Conservation (phyloP, 106 monocot genomes). For the Dendrobium officinale region DNA sequence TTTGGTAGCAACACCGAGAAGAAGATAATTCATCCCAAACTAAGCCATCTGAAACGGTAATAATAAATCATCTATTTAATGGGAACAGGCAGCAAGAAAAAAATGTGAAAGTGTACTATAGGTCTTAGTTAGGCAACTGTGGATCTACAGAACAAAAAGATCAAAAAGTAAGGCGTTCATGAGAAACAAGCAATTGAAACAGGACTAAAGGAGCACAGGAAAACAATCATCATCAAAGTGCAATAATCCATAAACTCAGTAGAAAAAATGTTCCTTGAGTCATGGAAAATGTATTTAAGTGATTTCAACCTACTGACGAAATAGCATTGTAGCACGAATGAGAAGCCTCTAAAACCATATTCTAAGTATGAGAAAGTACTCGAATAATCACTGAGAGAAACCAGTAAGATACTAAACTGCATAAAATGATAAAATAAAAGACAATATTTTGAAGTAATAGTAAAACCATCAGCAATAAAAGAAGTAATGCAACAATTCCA, state of each 20-base stretch:
- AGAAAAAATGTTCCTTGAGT: neutral
- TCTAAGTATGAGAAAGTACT: neutral
- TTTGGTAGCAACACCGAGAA: neutral
- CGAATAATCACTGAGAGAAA: neutral
- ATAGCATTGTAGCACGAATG: neutral
- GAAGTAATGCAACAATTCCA: neutral
- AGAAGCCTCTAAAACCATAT: neutral
- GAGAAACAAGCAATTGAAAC: neutral
- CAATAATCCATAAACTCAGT: neutral
- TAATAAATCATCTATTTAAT: neutral
- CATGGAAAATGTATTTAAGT: neutral
- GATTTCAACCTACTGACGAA: neutral
- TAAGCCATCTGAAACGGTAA: neutral
- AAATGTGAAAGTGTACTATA: too few relatives aligned
- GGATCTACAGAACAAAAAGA: neutral
- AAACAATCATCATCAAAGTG: neutral
- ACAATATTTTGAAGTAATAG: neutral
- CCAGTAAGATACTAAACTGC: neutral
- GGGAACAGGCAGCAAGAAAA: neutral
- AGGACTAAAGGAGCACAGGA: neutral
- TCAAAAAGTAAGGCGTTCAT: neutral
- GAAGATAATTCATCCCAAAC: neutral
- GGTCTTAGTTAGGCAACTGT: neutral
- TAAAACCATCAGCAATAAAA: neutral
- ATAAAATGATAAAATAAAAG: neutral